Conservation (phyloP, 345 rosid species). For the Durio zibethinus region DNA sequence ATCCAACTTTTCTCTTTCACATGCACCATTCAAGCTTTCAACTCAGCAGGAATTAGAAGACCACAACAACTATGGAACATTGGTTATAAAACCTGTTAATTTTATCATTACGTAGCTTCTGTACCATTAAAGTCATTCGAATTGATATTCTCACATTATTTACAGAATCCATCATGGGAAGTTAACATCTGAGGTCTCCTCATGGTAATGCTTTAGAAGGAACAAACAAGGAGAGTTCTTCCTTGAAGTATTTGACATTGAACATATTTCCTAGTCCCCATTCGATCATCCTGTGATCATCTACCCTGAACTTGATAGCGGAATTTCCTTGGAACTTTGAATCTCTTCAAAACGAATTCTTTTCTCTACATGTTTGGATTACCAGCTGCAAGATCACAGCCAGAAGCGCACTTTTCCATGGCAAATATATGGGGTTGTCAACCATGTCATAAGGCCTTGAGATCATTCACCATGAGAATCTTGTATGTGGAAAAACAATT, state of each 20-base stretch:
- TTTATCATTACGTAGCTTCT: background rate
- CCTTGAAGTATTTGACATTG: background rate
- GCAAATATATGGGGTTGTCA: conserved; percentile 8
- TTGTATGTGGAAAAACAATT: background rate
- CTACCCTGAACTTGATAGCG: background rate
- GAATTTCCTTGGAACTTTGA: background rate
- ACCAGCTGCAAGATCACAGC: background rate
- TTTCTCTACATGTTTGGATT: conserved; percentile 7
- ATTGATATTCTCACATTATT: background rate
- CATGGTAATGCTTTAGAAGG: background rate
- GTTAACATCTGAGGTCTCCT: background rate
- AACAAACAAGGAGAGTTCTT: background rate
- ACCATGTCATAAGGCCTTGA: conserved; percentile 1
- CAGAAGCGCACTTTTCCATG: conserved; percentile 6
- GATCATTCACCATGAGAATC: conserved; percentile 16
- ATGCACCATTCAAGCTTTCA: background rate
- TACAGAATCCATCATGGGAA: background rate
- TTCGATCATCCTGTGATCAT: background rate
- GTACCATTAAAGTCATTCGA: background rate
- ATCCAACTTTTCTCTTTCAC: background rate
- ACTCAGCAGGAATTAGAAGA: background rate
- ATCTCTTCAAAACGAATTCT: conserved; percentile 4
- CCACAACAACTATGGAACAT: background rate
- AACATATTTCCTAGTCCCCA: background rate
- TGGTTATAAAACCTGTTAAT: background rate